Conservation (phyloP, 768 basidiomycete species). For the Cubamyces lactineus region DNA sequence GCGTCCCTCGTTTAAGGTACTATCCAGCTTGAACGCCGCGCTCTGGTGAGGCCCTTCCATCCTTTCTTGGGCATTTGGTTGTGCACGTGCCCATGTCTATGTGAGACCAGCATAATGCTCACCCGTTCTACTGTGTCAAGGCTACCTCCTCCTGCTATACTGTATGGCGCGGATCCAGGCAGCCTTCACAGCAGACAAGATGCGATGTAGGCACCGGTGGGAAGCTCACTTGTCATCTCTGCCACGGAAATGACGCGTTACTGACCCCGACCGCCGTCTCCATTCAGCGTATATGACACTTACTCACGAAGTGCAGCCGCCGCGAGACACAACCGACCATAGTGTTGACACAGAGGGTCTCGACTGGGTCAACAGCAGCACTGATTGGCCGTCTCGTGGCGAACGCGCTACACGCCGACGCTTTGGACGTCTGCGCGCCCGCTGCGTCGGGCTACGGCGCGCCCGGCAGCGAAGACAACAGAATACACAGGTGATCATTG, state of each 20-base stretch:
- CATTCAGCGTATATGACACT: not conserved
- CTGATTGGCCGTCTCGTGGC: not conserved
- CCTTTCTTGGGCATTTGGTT: not conserved
- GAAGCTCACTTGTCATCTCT: not conserved
- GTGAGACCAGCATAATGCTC: not conserved
- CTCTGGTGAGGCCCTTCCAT: not conserved
- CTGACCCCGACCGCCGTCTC: not conserved
- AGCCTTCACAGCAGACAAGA: not conserved
- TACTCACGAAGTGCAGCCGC: conserved; percentile 4
- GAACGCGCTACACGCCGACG: conserved; percentile 7
- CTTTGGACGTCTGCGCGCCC: conserved; percentile 3
- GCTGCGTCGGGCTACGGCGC: not conserved
- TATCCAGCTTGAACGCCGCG: not conserved
- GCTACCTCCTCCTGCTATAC: not conserved
- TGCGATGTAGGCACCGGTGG: not conserved
- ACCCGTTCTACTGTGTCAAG: not conserved
- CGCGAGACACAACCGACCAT: not conserved
- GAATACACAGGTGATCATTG: not conserved
- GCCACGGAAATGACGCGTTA: not conserved
- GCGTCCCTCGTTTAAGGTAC: not conserved
- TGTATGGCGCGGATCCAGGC: not conserved
- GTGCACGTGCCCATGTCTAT: not conserved
- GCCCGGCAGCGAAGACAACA: not conserved
- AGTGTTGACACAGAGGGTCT: not conserved
- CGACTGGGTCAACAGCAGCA: not conserved